These are phyloP conservation scores for Multifurca ochricompacta DNA, from an alignment of 768 basidiomycete genomes.

Conservation along the genomic window DNA sequence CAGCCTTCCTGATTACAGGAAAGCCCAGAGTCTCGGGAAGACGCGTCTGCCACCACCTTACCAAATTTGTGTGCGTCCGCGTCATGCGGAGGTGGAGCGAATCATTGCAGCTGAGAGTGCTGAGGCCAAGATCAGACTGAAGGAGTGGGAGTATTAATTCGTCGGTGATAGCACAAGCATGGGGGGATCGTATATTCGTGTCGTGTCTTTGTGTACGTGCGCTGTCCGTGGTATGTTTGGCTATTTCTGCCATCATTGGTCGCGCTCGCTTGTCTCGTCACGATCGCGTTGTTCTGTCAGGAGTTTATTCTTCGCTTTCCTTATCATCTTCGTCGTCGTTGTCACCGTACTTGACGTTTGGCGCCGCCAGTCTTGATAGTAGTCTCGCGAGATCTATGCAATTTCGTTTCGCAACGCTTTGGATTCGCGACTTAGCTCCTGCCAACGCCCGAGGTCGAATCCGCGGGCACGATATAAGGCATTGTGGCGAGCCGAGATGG, in stretches of 20 bases:
- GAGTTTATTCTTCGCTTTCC: no score
- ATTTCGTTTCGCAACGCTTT: slow-evolving; percentile 47
- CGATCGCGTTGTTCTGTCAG: background rate
- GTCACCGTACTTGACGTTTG: no score
- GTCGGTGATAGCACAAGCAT: background rate
- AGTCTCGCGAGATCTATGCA: slow-evolving; percentile 51
- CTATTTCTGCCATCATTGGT: no score
- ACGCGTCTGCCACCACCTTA: slow-evolving; percentile 5
- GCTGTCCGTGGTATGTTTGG: no score
- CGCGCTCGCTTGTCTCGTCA: no score
- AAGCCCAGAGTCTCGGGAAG: background rate
- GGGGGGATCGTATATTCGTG: no score
- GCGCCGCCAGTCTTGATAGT: slow-evolving; percentile 37
- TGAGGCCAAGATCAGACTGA: slow-evolving; percentile 11
- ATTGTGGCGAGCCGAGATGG: slow-evolving; percentile 49
- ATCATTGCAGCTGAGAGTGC: slow-evolving; percentile 7
- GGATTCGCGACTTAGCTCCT: slow-evolving; percentile 44
- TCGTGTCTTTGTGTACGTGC: no score
- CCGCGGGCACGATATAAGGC: slow-evolving; percentile 49
- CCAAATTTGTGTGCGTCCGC: background rate
- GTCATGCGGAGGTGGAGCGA: background rate
- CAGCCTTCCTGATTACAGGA: background rate
- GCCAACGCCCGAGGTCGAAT: slow-evolving; percentile 54
- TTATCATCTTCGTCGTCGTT: background rate
- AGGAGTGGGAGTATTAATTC: slow-evolving; percentile 7